Evolutionary conservation across 2,329 filamentous ascomycete genomes (phyloP), one percentile per base, ranked within the genome.

Genomic region (Pseudogymnoascus sp.): DNA sequence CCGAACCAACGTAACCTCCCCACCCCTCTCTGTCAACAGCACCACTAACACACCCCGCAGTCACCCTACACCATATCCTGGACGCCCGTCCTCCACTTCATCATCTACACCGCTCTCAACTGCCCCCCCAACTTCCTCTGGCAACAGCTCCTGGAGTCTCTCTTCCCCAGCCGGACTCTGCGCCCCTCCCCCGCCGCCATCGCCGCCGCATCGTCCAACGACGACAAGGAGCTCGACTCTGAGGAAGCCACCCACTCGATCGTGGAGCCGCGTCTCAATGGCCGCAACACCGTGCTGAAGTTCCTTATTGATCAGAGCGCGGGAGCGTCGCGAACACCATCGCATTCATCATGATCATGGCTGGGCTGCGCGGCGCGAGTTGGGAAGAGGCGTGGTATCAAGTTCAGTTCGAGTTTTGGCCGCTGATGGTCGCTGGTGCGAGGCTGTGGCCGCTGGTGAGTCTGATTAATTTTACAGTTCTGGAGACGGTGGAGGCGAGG

Each of bases 41-140:
- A 59, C 40, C 5, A 35, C 28, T 38, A 62, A 60, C 58, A 59
- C 7, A 2, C 2, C 58, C 23, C 18, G 31, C 21, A 60, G 35
- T 60, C 38, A 11, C 75, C 84, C 9, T 81, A 90, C 61, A 74
- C 78, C 23, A 78, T 96, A 68, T 84, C 92, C 75, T 81, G 82
- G 75, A 76, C 82, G 4, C 85, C 88, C 3, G 80, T 96, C 45
- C 77, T 92, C 68, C 89, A 92, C 72, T 96, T 96, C 75, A 77
- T 90, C 60, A 71, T 91, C 61, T 96, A 88, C 78, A 84, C 87
- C 67, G 71, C 90, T 35, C 72, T 96, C 64, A 88, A 82, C 74
- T 88, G 87, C 41, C 91, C 92, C 2, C 89, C 89, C 49, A 97
- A 97, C 76, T 90, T 91, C 71, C 72, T 90, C 69, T 96, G 91